Conservation (phyloP, 768 basidiomycete species). For the Termitomyces sp. region DNA sequence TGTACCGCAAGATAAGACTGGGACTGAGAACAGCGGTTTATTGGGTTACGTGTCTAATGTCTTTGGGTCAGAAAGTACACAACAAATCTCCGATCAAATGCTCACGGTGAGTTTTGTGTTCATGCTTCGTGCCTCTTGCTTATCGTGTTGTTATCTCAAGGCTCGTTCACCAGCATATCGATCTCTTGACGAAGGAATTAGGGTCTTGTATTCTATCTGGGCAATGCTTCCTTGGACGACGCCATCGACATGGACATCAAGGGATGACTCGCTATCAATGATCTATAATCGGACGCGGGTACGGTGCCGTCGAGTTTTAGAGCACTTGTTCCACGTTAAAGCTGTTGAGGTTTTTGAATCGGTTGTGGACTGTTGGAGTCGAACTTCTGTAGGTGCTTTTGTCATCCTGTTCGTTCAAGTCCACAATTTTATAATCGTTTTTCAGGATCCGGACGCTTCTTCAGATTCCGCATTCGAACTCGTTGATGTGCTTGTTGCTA, state of each 20-base stretch:
- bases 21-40: conserved; percentile 56
- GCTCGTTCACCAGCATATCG: conserved; percentile 69
- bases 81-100: conserved; percentile 45
- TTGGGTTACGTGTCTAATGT: conserved; percentile 91
- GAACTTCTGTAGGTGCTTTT: conserved; percentile 39
- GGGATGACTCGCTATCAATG: conserved; percentile 62
- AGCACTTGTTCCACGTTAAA: conserved; percentile 79
- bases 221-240: conserved; percentile 47
- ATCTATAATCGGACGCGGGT: conserved; percentile 61
- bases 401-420: neutral
- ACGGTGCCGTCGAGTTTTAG: conserved; percentile 74
- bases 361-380: conserved; percentile 77
- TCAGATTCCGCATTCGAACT: conserved; percentile 69
- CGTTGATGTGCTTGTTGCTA: conserved; percentile 77
- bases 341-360: conserved; percentile 81
- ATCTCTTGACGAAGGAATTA: conserved; percentile 75
- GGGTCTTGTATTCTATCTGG: conserved; percentile 77
- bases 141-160: conserved; percentile 27
- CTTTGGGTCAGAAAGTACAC: conserved; percentile 66
- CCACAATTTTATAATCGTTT: conserved; percentile 6
- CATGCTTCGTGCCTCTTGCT: neutral
- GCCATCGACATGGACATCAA: conserved; percentile 40
- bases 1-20: conserved; percentile 42
- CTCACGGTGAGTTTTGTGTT: conserved; percentile 39
- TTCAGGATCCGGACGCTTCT: conserved; percentile 30